Evolutionary conservation across 2,329 filamentous ascomycete species (phyloP), one percentile per base, ranked within the genome.

Genomic region (Apiospora hydei): DNA sequence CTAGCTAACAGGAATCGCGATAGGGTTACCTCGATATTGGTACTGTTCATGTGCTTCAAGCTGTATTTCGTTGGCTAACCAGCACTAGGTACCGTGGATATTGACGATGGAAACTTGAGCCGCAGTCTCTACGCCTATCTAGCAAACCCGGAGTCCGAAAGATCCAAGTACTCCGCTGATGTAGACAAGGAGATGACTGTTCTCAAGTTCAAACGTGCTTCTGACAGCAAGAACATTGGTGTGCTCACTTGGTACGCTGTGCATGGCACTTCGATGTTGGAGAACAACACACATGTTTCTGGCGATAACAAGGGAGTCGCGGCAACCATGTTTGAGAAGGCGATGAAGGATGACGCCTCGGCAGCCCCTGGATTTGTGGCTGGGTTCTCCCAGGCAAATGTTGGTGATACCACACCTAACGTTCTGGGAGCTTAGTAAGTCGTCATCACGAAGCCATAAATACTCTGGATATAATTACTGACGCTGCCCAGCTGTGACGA

Each of bases 291-390:
- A 0, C 86, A 97, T 8, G 90, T 97, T 67, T 92, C 93, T 3
- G 95, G 94, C 41, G 95, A 98, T 81, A 98, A 98, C 85, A 98
- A 98, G 83, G 95, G 95, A 6, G 92, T 98, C 6, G 95, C 95
- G 0, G 94, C 94, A 4, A 90, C 92, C 76, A 85, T 97, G 7
- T 93, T 98, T 74, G 95, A 98, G 81, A 89, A 93, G 76, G 89
- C 89, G 57, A 88, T 93, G 71, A 82, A 84, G 53, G 84, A 84
- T 6, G 84, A 88, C 41, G 78, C 83, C 3, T 85, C 84, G 14
- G 91, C 89, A 64, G 86, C 89, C 0, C 85, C 89, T 0, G 88
- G 87, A 14, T 97, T 97, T 77, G 93, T 98, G 1, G 94, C 95
- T 3, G 95, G 94, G 14, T 98, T 98, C 83, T 96, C 94, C 0